Evolutionary conservation across 2,329 filamentous ascomycete species (phyloP), one percentile per base, ranked within the genome.

Genomic region (Xylaria sp.): DNA sequence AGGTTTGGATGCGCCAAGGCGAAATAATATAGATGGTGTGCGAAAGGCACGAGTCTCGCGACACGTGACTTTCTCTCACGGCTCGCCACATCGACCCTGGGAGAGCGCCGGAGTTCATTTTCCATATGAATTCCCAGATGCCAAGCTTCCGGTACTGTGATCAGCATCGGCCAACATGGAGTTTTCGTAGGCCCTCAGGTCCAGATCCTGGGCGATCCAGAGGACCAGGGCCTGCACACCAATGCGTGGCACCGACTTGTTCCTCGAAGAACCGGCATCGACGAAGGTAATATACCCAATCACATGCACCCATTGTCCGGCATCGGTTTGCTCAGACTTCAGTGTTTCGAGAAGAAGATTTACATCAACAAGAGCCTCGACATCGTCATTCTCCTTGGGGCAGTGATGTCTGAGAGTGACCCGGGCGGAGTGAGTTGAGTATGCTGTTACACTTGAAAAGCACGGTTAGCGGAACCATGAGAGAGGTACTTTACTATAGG

Each of bases 261-360:
- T 39, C 28, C 44, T 56, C 13, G 41, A 58, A 20, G 50, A 46
- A 39, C 32, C 50, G 34, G 28, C 56, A 28, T 63, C 28, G 57
- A 71, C 23, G 52, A 78, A 78, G 50, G 83, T 85, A 63, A 94
- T 84, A 78, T 97, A 97, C 6, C 94, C 95, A 73, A 98, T 88
- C 3, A 98, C 86, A 78, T 98, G 97, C 59, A 98, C 81, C 94
- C 94, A 98, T 69, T 91, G 87, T n/a, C 95, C 95, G 32, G 92
- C 82, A 60, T 89, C 86, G 62, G 92, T 86, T 60, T 92, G 85
- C 65, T 90, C 86, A 25, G 86, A 81, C 23, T 87, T 88, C 67
- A 96, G 81, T 10, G 82, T 85, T 75, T 90, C 86, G 5, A 97
- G 85, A 2, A 97, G 80, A 72, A 94, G 87, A 62, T 88, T 86